phyloP scores from a whole-genome alignment of 2,329 filamentous ascomycete species.

The Cercospora sesami region DNA sequence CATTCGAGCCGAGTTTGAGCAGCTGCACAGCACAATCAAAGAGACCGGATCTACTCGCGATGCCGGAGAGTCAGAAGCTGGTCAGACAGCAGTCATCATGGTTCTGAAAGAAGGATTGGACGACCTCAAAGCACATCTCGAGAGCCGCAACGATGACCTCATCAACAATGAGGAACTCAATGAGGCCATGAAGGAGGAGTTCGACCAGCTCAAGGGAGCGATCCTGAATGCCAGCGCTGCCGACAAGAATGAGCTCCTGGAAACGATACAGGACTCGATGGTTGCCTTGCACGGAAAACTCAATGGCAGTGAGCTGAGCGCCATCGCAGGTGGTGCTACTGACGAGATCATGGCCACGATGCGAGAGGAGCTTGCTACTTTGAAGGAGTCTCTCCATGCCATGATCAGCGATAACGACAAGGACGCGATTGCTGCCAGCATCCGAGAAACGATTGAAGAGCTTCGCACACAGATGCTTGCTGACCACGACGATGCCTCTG shows the following conservation, averaged over 20 bases:
- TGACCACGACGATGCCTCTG: constrained; percentile 45
- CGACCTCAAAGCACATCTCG: constrained; percentile 33
- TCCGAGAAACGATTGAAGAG: constrained; percentile 53
- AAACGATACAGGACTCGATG: constrained; percentile 57
- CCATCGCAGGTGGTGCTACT: constrained; percentile 38
- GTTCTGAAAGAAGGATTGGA: constrained; percentile 38
- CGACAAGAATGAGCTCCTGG: constrained; percentile 63
- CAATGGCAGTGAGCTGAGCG: constrained; percentile 39
- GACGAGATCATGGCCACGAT: constrained; percentile 52
- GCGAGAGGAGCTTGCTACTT: constrained; percentile 61
- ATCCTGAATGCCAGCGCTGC: constrained; percentile 62
- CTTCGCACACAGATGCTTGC: constrained; percentile 42
- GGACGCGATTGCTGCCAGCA: constrained; percentile 66
- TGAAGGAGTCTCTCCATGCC: constrained; percentile 59
- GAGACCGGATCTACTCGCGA: constrained; percentile 41
- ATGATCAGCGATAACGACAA: constrained; percentile 52
- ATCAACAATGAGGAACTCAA: constrained; percentile 50
- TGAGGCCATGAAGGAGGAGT: constrained; percentile 75
- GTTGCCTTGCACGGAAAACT: constrained; percentile 51
- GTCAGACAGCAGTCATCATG: constrained; percentile 34
- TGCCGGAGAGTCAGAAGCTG: constrained; percentile 26
- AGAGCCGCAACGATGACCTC: constrained; percentile 27
- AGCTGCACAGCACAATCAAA: constrained; percentile 58
- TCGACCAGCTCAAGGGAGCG: constrained; percentile 76
- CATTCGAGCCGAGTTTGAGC: constrained; percentile 59